Percentiles rank a stretch among this genome's conserved stretches.
These are phyloP conservation scores for Penstemon eatonii DNA, from an alignment of 257 asterid species.

Conservation along the genomic window DNA sequence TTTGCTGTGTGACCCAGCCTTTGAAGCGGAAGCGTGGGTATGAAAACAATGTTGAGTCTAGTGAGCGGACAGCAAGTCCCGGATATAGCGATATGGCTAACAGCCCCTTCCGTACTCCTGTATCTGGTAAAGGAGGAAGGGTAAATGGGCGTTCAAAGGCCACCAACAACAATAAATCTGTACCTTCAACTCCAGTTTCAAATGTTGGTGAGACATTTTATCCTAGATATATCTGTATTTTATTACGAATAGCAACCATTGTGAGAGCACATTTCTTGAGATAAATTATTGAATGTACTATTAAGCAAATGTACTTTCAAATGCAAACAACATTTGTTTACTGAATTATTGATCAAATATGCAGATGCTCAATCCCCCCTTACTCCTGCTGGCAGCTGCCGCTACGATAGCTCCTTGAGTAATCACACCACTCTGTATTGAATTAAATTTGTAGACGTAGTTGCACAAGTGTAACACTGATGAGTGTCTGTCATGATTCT, in stretches of 20 bases:
- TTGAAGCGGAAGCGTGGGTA: conserved; percentile 63
- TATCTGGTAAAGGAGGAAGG: conserved; percentile 75
- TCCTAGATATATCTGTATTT: neutral
- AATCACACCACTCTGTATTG: conserved; percentile 29
- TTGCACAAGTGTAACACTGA: conserved; percentile 19
- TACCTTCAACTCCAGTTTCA: conserved; percentile 63
- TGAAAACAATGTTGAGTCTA: conserved; percentile 46
- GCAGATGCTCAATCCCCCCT: conserved; percentile 85
- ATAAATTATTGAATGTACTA: conserved; percentile 6
- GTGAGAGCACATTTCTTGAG: conserved; percentile 3
- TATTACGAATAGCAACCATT: neutral
- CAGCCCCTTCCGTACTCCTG: conserved; percentile 72
- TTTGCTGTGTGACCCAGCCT: conserved; percentile 47
- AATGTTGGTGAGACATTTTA: conserved; percentile 55
- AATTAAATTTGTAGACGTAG: conserved; percentile 26
- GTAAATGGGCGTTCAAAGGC: conserved; percentile 54
- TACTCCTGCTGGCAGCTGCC: conserved; percentile 94
- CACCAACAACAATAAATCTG: conserved; percentile 57
- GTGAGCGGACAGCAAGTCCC: conserved; percentile 54
- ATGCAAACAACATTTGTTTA: neutral
- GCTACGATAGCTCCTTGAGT: conserved; percentile 91
- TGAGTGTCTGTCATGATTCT: conserved; percentile 28
- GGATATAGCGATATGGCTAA: conserved; percentile 39
- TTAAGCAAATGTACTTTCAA: neutral
- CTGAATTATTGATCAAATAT: conserved; percentile 20